phyloP scores from a whole-genome alignment of 257 asterid species.

The Gynochthodes officinalis region DNA sequence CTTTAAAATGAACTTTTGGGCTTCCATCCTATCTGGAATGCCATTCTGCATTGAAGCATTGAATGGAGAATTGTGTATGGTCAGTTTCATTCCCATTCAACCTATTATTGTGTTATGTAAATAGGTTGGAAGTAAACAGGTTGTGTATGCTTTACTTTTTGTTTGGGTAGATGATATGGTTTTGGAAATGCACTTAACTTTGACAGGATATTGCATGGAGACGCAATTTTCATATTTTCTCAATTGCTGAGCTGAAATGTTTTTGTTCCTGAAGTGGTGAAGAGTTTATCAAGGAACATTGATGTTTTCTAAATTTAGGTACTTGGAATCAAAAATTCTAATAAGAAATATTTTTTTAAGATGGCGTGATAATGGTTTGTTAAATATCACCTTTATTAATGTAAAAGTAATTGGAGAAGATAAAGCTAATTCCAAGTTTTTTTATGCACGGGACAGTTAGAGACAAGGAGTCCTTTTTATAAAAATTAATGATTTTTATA shows the following conservation, averaged over 20 bases:
- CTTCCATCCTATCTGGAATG: background rate
- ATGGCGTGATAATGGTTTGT: background rate
- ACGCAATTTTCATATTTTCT: background rate
- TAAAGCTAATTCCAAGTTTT: background rate
- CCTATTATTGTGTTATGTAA: background rate
- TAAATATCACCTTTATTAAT: background rate
- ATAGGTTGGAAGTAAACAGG: background rate
- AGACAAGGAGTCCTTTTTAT: background rate
- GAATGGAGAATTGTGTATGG: background rate
- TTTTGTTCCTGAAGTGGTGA: background rate
- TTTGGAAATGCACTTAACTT: too few relatives aligned
- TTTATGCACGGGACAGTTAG: background rate
- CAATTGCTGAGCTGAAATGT: background rate
- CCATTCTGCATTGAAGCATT: background rate
- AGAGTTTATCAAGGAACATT: background rate
- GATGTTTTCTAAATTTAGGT: background rate
- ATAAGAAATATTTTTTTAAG: background rate
- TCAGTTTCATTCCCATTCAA: background rate
- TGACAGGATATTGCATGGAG: background rate
- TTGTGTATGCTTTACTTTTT: background rate
- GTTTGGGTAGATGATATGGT: background rate
- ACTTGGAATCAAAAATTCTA: background rate
- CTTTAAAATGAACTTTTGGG: background rate
- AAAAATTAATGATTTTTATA: too few relatives aligned
- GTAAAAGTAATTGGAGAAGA: background rate